These are phyloP conservation scores for Fusarium sp. DNA, from an alignment of 2,329 filamentous ascomycete species.

Conservation along the genomic window DNA sequence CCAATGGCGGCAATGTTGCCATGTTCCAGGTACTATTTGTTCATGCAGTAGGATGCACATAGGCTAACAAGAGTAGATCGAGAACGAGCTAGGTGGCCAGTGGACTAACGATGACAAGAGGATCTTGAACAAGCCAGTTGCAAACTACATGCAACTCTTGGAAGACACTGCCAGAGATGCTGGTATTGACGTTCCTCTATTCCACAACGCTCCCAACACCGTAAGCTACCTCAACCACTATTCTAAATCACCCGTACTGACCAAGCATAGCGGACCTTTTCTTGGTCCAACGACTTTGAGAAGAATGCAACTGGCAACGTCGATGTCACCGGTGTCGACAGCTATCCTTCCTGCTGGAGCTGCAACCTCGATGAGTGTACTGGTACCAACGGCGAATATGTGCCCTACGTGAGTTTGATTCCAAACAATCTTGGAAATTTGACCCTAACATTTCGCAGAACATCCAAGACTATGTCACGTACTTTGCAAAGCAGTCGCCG, in stretches of 20 bases:
- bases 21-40: constrained; percentile 58
- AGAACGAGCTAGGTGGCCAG: constrained; percentile 68
- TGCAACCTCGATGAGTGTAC: constrained; percentile 74
- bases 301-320: constrained; percentile 70
- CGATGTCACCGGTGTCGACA: constrained; percentile 67
- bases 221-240: constrained; percentile 42
- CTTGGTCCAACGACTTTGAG: constrained; percentile 72
- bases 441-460: constrained; percentile 11
- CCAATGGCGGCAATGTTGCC: constrained; percentile 70
- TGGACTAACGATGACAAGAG: constrained; percentile 60
- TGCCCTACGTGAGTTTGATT: constrained; percentile 63
- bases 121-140: constrained; percentile 64
- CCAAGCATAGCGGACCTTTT: constrained; percentile 47
- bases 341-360: constrained; percentile 72
- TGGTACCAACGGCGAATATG: constrained; percentile 71
- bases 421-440: neutral
- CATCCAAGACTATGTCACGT: constrained; percentile 50
- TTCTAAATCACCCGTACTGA: constrained; percentile 41
- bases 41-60: accelerated
- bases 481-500: constrained; percentile 49
- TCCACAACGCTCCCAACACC: constrained; percentile 73
- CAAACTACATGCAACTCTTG: constrained; percentile 71
- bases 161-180: constrained; percentile 67
- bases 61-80: constrained; percentile 55
- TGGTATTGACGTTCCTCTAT: constrained; percentile 72